Evolutionary conservation across 768 basidiomycete species (phyloP).

Genomic region (Suillus spraguei): DNA sequence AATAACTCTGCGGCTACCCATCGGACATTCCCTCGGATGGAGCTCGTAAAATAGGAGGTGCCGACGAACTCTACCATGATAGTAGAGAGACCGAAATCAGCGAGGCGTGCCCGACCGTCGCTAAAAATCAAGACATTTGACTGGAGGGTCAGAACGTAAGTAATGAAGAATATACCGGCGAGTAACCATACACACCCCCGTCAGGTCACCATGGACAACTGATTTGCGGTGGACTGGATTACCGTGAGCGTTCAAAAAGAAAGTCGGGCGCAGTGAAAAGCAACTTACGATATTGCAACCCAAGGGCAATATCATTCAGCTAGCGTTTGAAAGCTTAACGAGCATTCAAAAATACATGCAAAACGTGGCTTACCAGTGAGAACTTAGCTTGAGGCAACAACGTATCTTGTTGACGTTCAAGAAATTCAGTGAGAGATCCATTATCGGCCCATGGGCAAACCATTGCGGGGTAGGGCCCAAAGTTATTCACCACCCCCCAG

Average conservation of each 20-base stretch:
- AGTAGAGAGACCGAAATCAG: slow-evolving; percentile 48
- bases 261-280: neutral
- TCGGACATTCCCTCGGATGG: slow-evolving; percentile 39
- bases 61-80: slow-evolving; percentile 25
- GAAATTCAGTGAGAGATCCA: slow-evolving; percentile 18
- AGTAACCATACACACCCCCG: neutral
- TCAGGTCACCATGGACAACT: slow-evolving; percentile 12
- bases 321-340: neutral
- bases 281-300: neutral
- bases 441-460: slow-evolving; percentile 25
- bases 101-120: slow-evolving; percentile 42
- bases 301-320: slow-evolving; percentile 1
- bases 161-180: neutral
- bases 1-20: slow-evolving; percentile 45
- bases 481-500: slow-evolving; percentile 20
- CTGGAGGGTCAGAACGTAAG: slow-evolving; percentile 11
- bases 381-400: slow-evolving; percentile 17
- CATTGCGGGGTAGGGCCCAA: slow-evolving; percentile 25
- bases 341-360: neutral
- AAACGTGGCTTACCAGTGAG: slow-evolving; percentile 17
- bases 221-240: slow-evolving; percentile 8
- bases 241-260: neutral
- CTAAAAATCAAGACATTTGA: slow-evolving; percentile 47
- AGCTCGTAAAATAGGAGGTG: slow-evolving; percentile 35
- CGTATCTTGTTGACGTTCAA: slow-evolving; percentile 9